Conservation (phyloP, 2,329 filamentous ascomycete genomes). For the Xylariaceae sp. region DNA sequence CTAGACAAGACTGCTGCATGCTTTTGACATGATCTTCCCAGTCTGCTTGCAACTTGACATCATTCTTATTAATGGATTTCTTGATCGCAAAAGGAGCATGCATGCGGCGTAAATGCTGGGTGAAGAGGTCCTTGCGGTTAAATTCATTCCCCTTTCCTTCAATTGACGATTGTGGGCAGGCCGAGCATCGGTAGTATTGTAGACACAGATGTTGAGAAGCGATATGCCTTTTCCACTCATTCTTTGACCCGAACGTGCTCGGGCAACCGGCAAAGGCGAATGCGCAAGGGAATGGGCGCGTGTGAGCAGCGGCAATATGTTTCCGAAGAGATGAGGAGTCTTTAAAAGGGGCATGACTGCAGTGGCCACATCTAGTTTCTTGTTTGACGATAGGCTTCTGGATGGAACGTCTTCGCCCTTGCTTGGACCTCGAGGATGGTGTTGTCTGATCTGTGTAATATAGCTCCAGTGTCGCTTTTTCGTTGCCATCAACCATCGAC, state of each 20-base stretch:
- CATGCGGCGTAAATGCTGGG: conserved; percentile 91
- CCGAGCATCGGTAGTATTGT: conserved; percentile 61
- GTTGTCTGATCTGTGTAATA: conserved; percentile 33
- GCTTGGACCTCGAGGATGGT: conserved; percentile 38
- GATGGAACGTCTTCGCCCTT: conserved; percentile 41
- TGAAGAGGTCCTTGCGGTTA: conserved; percentile 94
- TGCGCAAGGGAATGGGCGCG: conserved; percentile 76
- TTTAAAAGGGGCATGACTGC: conserved; percentile 63
- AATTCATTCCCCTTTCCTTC: conserved; percentile 59
- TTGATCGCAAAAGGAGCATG: conserved; percentile 69
- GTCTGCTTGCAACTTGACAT: conserved; percentile 56
- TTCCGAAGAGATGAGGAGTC: conserved; percentile 63
- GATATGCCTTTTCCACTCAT: conserved; percentile 97
- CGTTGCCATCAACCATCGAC: conserved; percentile 38
- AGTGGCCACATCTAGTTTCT: conserved; percentile 58
- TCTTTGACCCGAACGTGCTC: conserved; percentile 86
- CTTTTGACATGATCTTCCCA: conserved; percentile 65
- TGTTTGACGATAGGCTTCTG: conserved; percentile 49
- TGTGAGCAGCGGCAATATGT: conserved; percentile 65
- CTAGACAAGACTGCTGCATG: conserved; percentile 71
- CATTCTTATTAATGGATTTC: conserved; percentile 52
- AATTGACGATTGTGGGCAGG: conserved; percentile 47
- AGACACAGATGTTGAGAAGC: conserved; percentile 80
- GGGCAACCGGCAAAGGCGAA: conserved; percentile 80
- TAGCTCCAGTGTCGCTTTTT: conserved; percentile 36